Base-by-base conservation (phyloP, 345 rosid species). In the Eucalyptus urophylla region DNA sequence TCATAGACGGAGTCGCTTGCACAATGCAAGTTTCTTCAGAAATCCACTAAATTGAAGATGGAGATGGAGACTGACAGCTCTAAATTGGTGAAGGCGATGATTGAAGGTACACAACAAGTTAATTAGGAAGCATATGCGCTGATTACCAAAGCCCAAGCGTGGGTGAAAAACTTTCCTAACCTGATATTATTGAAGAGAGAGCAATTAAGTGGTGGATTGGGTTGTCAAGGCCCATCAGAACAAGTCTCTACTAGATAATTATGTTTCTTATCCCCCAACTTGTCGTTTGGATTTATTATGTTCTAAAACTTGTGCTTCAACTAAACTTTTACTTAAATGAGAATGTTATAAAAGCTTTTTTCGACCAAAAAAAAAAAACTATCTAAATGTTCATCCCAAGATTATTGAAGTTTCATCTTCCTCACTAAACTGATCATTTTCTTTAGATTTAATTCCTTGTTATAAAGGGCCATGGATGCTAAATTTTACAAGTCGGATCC, bases 1-100 rank as follows among this genome's bases (percentile, higher is more conserved):
- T 62, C 8, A 62, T 29, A 27, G 69, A 62, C 0, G 33, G 5
- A 29, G 4, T 62, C 0, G 5, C 17, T 62, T 12, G 5, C n/a
- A 27, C 1, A 6, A 1, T 62, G n/a, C 8, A 1, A 13, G 69
- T 62, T 3, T 62, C 17, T 7, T 27, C 9, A 27, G 0, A 1
- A 0, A 29, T 62, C 4, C 0, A 29, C n/a, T 60, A 12, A 25
- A 60, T 0, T 60, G 8, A 60, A 25, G 31, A 60, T 60, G 7
- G 15, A 11, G 14, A 24, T 60, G n/a, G 12, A 60, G n/a, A 60
- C 1, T 0, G 4, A 60, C 14, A 1, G 0, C 29, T 24, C 15
- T 11, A 1, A 60, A 24, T 1, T 25, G 8, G n/a, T 9, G 29
- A 27, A 60, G 15, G 14, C 4, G 14, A 60, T 25, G n/a, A 25